Percentiles rank a stretch among this genome's conserved stretches.
These are phyloP conservation scores for Cynanchum wilfordii DNA, from an alignment of 257 asterid species.

Conservation along the genomic window DNA sequence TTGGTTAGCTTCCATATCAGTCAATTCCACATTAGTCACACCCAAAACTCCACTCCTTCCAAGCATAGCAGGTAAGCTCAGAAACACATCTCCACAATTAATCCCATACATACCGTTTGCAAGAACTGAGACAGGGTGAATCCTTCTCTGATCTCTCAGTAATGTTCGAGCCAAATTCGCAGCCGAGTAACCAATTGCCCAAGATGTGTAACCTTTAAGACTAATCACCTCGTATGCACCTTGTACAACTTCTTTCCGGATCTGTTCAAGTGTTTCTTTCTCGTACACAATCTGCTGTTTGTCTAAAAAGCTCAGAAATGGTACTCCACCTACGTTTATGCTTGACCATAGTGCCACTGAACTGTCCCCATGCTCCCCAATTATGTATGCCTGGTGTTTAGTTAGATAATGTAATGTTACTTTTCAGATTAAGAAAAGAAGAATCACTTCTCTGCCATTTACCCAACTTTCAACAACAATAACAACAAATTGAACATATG, in stretches of 20 bases:
- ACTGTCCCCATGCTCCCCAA: conserved; percentile 92
- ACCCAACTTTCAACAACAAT: too few species aligned
- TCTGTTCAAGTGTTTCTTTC: conserved; percentile 58
- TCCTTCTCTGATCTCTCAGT: conserved; percentile 70
- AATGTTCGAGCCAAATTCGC: conserved; percentile 71
- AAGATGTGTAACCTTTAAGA: conserved; percentile 86
- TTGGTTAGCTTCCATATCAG: conserved; percentile 56
- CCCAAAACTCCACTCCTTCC: conserved; percentile 72
- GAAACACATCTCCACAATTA: conserved; percentile 58
- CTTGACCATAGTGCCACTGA: conserved; percentile 95
- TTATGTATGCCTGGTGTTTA: conserved; percentile 60
- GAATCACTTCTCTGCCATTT: too few species aligned
- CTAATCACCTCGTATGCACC: conserved; percentile 78
- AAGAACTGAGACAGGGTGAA: conserved; percentile 80
- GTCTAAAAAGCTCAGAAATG: conserved; percentile 55
- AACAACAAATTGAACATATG: too few species aligned
- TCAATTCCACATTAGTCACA: conserved; percentile 65
- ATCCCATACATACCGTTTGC: conserved; percentile 67
- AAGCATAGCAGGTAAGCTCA: conserved; percentile 84
- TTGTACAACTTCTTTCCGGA: conserved; percentile 65
- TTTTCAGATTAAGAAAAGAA: background rate
- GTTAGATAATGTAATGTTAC: background rate
- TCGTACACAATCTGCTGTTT: conserved; percentile 69
- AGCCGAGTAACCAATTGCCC: conserved; percentile 92
- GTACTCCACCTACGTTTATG: conserved; percentile 87